Percentiles rank a stretch among this genome's conserved stretches.
Evolutionary conservation across 805 yeast genomes (phyloP).

Genomic region (Starmerella bombi): DNA sequence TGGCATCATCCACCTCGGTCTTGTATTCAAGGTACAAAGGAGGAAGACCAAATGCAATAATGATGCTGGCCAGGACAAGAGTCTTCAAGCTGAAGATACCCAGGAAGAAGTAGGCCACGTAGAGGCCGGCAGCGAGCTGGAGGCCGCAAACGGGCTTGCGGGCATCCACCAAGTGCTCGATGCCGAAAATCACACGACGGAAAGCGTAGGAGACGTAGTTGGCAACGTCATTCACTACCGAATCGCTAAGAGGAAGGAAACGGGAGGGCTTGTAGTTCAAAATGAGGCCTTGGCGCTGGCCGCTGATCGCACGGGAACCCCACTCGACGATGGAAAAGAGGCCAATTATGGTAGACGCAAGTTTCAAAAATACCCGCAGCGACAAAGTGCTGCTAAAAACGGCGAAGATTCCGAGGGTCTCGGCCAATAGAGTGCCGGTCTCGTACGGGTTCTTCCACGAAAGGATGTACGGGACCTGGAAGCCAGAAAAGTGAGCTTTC

Average conservation of each 20-base stretch:
- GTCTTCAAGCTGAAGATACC: slow-evolving; percentile 64
- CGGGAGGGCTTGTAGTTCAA: slow-evolving; percentile 60
- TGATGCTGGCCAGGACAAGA: slow-evolving; percentile 42
- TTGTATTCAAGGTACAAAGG: slow-evolving; percentile 59
- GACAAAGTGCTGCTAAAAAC: slow-evolving; percentile 24
- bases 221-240: slow-evolving; percentile 33
- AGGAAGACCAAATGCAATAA: slow-evolving; percentile 63
- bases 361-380: slow-evolving; percentile 23
- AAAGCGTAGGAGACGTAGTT: slow-evolving; percentile 29
- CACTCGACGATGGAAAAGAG: slow-evolving; percentile 66
- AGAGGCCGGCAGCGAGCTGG: slow-evolving; percentile 60
- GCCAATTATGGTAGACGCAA: slow-evolving; percentile 46
- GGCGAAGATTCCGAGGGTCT: slow-evolving; percentile 46
- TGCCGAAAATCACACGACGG: slow-evolving; percentile 23
- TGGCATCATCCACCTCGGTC: slow-evolving; percentile 52
- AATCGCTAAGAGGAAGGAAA: slow-evolving; percentile 29
- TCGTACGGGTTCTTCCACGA: slow-evolving; percentile 66
- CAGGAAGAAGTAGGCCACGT: slow-evolving; percentile 57
- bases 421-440: slow-evolving; percentile 50
- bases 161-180: slow-evolving; percentile 35
- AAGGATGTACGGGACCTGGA: slow-evolving; percentile 33
- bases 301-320: slow-evolving; percentile 55
- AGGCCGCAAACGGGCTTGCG: slow-evolving; percentile 33
- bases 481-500: slow-evolving; percentile 7
- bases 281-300: slow-evolving; percentile 55